Base-by-base conservation (phyloP, 2,329 filamentous ascomycete genomes). In the Pseudogymnoascus sp. region DNA sequence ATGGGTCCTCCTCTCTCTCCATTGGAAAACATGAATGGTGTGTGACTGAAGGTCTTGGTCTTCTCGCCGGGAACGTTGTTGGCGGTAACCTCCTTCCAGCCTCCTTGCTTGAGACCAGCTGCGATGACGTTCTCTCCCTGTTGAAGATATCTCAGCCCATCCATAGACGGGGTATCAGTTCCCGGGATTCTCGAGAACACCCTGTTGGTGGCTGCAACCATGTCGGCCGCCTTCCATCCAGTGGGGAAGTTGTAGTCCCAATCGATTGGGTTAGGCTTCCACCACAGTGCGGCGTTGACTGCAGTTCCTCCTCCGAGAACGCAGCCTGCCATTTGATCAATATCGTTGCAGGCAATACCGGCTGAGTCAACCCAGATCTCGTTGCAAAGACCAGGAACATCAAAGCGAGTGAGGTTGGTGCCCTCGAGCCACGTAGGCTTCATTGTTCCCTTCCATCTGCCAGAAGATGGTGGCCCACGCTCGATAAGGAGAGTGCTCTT, bases 171-270 rank as follows among this genome's bases (percentile, higher is more conserved):
- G 44, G 78, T 76, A 31, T 82, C 83, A 0, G 87, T 90, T 46
- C 88, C 88, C 0, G 87, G 87, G 66, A 90, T 90, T 11, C 88
- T 83, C 50, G 78, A 76, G 72, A 90, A 91, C 6, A 87, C 82
- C 44, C 83, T 82, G 23, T 82, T 76, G 10, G 85, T 83, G 2
- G 88, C 83, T 31, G 76, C 73, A 63, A 76, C 76, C 70, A 91
- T 81, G 69, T 90, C 86, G 10, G 75, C 71, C 37, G 83, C 79
- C 73, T 88, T 87, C 89, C 89, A 91, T 59, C 88, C 88, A 1
- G 76, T 68, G n/a, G 46, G 46, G 78, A 89, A 91, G 74, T 89
- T 89, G 72, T 84, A 81, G 70, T 91, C 84, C 76, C 88, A 91
- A 71, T 91, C 89, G 5, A 77, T 73, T 6, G 81, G 78, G 66